Conservation (phyloP, 306 rosid species). For the Vigna hirtella region DNA sequence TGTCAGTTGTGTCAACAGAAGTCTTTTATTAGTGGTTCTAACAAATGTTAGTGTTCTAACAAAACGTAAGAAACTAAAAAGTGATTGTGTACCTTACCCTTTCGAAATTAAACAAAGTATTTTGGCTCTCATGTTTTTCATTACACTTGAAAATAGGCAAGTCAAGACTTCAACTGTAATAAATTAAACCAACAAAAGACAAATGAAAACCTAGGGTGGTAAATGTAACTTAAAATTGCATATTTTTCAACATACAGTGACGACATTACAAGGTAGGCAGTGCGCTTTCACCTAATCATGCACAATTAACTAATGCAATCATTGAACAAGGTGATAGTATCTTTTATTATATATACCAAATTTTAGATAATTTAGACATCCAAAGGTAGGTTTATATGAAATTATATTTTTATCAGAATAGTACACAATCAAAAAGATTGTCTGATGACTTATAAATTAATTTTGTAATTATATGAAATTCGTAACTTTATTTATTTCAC, state of each 20-base stretch:
- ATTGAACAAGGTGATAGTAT: background rate
- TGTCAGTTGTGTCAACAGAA: no score
- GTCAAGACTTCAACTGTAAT: background rate
- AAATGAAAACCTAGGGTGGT: constrained; percentile 15
- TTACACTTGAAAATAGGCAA: constrained; percentile 13
- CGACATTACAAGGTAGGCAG: background rate
- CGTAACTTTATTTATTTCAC: constrained; percentile 1
- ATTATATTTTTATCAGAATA: background rate
- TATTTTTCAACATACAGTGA: background rate
- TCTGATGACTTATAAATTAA: background rate
- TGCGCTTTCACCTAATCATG: background rate
- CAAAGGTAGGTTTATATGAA: background rate
- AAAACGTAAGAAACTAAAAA: no score
- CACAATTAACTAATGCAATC: background rate
- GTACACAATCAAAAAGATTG: background rate
- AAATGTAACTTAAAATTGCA: constrained; percentile 17
- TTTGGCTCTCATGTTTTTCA: constrained; percentile 64
- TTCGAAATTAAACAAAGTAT: constrained; percentile 54
- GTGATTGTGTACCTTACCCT: constrained; percentile 41
- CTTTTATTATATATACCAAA: background rate
- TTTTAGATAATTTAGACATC: background rate
- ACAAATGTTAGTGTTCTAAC: no score
- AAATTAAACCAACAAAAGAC: constrained; percentile 13
- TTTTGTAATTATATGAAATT: constrained; percentile 6
- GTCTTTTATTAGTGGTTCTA: no score